Percentiles rank a stretch among this genome's conserved stretches.
Evolutionary conservation across 371 early-diverging fungal genomes (phyloP).

Genomic region (Enterocytospora artemiae): DNA sequence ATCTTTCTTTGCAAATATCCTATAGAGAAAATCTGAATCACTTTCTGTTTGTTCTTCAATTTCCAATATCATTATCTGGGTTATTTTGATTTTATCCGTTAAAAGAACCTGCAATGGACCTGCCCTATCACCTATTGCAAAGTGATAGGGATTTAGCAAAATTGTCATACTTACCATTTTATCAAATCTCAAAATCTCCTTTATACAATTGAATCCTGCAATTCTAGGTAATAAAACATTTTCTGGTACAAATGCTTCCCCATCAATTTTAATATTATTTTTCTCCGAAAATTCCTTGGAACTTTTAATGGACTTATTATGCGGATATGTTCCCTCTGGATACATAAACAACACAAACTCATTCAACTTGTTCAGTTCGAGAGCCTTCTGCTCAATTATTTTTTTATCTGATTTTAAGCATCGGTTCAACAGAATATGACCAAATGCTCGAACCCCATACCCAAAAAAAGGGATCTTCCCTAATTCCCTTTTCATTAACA

Average conservation of each 20-base stretch:
- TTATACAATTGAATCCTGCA: conserved; percentile 48
- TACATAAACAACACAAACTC: conserved; percentile 45
- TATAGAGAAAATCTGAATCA: conserved; percentile 27
- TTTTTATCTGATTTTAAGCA: conserved; percentile 33
- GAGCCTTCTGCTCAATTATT: conserved; percentile 28
- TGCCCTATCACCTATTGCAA: conserved; percentile 37
- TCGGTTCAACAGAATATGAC: conserved; percentile 51
- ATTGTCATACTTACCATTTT: conserved; percentile 52
- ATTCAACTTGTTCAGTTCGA: conserved; percentile 16
- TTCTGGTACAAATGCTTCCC: conserved; percentile 25
- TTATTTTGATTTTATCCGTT: conserved; percentile 17
- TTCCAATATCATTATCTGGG: conserved; percentile 36
- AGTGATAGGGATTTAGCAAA: conserved; percentile 40
- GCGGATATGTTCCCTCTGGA: conserved; percentile 58
- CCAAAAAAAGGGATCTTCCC: conserved; percentile 44
- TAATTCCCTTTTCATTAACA: conserved; percentile 45
- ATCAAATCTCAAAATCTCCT: conserved; percentile 28
- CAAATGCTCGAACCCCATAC: conserved; percentile 48
- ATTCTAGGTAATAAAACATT: conserved; percentile 49
- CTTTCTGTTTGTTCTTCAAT: conserved; percentile 10
- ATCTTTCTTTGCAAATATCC: conserved; percentile 41
- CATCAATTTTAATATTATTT: conserved; percentile 11
- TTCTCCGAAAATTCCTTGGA: conserved; percentile 31
- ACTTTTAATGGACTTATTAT: conserved; percentile 35
- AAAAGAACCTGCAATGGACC: conserved; percentile 26